Base-by-base conservation (phyloP, 192 early-diverging fungal genomes). In the Backusella macrospora region DNA sequence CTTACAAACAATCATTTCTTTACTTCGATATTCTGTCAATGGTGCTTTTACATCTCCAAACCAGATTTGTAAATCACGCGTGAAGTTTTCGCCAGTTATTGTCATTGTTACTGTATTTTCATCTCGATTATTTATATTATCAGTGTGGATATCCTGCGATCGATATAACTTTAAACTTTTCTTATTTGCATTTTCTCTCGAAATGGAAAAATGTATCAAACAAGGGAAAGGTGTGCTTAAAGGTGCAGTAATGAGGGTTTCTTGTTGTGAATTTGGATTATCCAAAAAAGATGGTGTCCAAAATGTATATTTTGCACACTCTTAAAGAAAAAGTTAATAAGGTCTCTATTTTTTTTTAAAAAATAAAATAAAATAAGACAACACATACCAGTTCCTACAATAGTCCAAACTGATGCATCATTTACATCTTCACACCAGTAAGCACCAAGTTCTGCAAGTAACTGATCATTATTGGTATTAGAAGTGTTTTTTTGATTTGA, bases 401-500 rank as follows among this genome's bases (percentile, higher is more conserved):
- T 92, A 18, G 95, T 96, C 95, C 95, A 96, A 48, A 96, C 89
- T 1, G 93, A 90, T 16, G 84, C 83, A 83, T 96, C 94, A 6
- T 87, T 89, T 16, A 94, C 90, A 81, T 92, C 91, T 73, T 94
- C 92, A 15, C 85, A 85, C 88, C 89, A 90, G 63, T 86, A 77
- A 83, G 89, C 63, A 12, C 76, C 78, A 26, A 68, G 26, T 16
- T 45, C 67, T 38, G 29, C 34, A 16, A 59, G 52, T 59, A 59
- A 59, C 21, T 59, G 52, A 26, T 59, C 52, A 26, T 23, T 59
- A 12, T 59, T 59, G 52, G 49, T 8, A 18, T 52, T 52, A 7
- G 21, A 0, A 10, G 1, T 59, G 26, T 59, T 23, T 12, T 59
- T 59, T 12, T 59, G 52, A 13, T 9, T 23, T 23, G 52, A 23